Evolutionary conservation across 306 rosid species (phyloP).

Genomic region (Dalbergia cochinchinensis): DNA sequence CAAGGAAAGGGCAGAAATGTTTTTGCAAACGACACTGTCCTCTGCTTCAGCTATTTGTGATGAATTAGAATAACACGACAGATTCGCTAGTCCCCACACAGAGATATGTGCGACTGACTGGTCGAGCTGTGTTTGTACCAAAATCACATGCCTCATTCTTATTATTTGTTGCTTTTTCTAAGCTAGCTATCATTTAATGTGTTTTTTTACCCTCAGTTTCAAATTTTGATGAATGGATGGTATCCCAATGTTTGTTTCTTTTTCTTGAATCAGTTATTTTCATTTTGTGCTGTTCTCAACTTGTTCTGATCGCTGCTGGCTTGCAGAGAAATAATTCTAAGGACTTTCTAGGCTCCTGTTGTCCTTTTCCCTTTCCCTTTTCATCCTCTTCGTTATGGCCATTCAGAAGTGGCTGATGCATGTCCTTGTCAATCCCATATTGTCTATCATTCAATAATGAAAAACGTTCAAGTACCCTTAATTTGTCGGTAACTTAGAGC

Average conservation of each 20-base stretch:
- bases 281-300: not conserved
- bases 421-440: constrained; percentile 34
- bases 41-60: constrained; percentile 12
- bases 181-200: not conserved
- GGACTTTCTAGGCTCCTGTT: not conserved
- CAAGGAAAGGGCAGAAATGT: constrained; percentile 37
- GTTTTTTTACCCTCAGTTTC: not conserved
- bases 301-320: not conserved
- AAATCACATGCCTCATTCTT: constrained; percentile 47
- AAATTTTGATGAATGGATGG: not conserved
- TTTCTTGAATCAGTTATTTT: constrained; percentile 11
- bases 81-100: constrained; percentile 65
- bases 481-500: not conserved
- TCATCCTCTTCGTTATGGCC: not conserved
- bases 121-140: constrained; percentile 47
- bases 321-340: constrained; percentile 23
- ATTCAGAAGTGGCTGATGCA: constrained; percentile 15
- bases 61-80: constrained; percentile 49
- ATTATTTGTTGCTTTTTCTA: constrained; percentile 1
- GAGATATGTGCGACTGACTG: constrained; percentile 23
- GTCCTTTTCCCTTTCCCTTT: constrained; percentile 11
- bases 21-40: constrained; percentile 35
- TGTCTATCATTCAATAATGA: constrained; percentile 20
- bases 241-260: not conserved
- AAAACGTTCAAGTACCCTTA: not conserved